Evolutionary conservation across 2,329 filamentous ascomycete genomes (phyloP).

Genomic region (Scopulariopsis brevicaulis): DNA sequence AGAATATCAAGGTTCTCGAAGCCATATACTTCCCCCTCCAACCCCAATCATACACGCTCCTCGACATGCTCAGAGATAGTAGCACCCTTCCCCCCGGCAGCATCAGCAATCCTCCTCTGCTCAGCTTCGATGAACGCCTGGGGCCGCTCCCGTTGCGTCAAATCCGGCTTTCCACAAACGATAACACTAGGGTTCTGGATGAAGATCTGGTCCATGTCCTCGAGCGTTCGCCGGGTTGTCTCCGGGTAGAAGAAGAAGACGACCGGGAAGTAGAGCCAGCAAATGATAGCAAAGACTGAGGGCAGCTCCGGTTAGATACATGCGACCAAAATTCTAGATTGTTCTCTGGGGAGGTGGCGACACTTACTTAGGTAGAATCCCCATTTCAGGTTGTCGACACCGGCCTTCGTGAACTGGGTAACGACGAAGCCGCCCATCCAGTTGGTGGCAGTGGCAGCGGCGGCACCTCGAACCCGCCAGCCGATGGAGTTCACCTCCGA

Average conservation of each 20-base stretch:
- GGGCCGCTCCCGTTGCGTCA: slow-evolving; percentile 23
- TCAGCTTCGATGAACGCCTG: slow-evolving; percentile 23
- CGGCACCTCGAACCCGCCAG: slow-evolving; percentile 27
- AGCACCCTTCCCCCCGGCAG: neutral
- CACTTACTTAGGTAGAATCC: slow-evolving; percentile 27
- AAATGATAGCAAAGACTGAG: slow-evolving; percentile 19
- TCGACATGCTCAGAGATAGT: neutral
- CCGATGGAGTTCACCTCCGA: slow-evolving; percentile 28
- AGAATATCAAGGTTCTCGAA: neutral
- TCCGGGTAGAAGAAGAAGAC: slow-evolving; percentile 39
- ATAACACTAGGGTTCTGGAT: slow-evolving; percentile 16
- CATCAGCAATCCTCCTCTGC: slow-evolving; percentile 13
- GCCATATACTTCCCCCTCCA: neutral
- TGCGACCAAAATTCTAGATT: neutral
- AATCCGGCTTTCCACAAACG: slow-evolving; percentile 18
- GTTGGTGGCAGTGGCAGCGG: slow-evolving; percentile 30
- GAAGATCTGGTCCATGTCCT: slow-evolving; percentile 35
- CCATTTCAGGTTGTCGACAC: slow-evolving; percentile 26
- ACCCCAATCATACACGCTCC: neutral
- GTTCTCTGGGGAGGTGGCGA: neutral
- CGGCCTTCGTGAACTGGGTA: slow-evolving; percentile 30
- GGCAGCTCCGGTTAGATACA: neutral
- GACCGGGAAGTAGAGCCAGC: slow-evolving; percentile 21
- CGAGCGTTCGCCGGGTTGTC: slow-evolving; percentile 30
- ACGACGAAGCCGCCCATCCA: slow-evolving; percentile 30